A percentile compares a stretch with the other conserved stretches of the same genome.
Conservation (phyloP, 768 basidiomycete genomes). For the Naganishia vishniacii region DNA sequence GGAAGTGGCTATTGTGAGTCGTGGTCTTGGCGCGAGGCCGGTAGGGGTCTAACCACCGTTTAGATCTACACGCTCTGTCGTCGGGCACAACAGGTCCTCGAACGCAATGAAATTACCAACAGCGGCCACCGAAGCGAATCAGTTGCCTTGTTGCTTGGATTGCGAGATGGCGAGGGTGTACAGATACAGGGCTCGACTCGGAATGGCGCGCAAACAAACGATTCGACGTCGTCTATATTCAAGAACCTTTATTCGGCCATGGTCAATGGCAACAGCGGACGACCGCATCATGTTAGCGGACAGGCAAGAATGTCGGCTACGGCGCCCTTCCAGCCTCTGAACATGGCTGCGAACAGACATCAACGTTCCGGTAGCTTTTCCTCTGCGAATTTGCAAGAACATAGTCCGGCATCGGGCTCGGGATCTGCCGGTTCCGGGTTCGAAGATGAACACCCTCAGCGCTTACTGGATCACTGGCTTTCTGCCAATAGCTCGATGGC, state of each 20-base stretch:
- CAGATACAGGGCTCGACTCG: not conserved
- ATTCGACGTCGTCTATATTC: slow-evolving; percentile 8
- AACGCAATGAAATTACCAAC: slow-evolving; percentile 32
- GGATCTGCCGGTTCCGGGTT: slow-evolving; percentile 32
- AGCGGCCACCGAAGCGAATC: slow-evolving; percentile 38
- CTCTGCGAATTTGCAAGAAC: slow-evolving; percentile 26
- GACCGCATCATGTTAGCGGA: not conserved
- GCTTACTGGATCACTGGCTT: slow-evolving; percentile 45
- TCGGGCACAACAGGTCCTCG: slow-evolving; percentile 30
- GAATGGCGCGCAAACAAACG: not conserved
- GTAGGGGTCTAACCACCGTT: too few relatives aligned
- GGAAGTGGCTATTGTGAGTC: slow-evolving; percentile 45
- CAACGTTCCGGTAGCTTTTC: slow-evolving; percentile 8
- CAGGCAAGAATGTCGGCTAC: slow-evolving; percentile 5
- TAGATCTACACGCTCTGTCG: slow-evolving; percentile 44
- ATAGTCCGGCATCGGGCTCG: slow-evolving; percentile 19
- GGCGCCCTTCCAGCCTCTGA: slow-evolving; percentile 26
- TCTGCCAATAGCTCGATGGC: slow-evolving; percentile 40
- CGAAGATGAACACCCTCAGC: slow-evolving; percentile 45
- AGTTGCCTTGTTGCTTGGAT: slow-evolving; percentile 38
- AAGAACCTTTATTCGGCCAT: slow-evolving; percentile 18
- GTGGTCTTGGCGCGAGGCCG: not conserved
- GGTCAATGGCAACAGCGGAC: slow-evolving; percentile 1
- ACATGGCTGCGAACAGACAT: slow-evolving; percentile 20
- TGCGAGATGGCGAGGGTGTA: slow-evolving; percentile 37